Conservation (phyloP, 2,329 filamentous ascomycete species). For the Orbilia blumenaviensis region DNA sequence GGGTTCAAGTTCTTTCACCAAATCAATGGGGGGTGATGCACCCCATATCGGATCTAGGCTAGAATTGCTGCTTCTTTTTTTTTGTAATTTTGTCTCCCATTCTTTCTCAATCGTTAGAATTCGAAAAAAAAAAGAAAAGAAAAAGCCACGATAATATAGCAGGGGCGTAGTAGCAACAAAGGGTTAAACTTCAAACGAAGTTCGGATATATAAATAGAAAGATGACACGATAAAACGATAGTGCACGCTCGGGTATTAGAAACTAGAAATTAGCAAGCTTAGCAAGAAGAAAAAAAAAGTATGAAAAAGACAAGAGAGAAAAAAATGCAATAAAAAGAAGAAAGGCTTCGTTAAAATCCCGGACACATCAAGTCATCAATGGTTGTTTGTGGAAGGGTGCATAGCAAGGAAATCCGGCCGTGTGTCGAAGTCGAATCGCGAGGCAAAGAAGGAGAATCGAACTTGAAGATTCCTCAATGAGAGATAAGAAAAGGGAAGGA, state of each 20-base stretch:
- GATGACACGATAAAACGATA: conserved; percentile 18
- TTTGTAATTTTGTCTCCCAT: conserved; percentile 35
- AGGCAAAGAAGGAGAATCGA: conserved; percentile 9
- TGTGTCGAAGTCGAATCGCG: conserved; percentile 33
- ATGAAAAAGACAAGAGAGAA: conserved; percentile 3
- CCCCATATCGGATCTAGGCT: conserved; percentile 35
- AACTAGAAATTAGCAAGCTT: conserved; percentile 42
- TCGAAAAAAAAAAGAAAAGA: conserved; percentile 10
- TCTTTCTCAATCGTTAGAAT: conserved; percentile 18
- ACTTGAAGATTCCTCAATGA: conserved; percentile 6
- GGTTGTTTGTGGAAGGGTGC: conserved; percentile 25
- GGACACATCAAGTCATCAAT: conserved; percentile 53
- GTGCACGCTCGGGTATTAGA: conserved; percentile 53
- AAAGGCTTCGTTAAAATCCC: conserved; percentile 42
- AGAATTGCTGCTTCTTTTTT: conserved; percentile 33
- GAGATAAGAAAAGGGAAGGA: conserved; percentile 3
- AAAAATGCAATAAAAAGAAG: background rate
- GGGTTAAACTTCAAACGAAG: background rate
- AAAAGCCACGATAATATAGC: conserved; percentile 19
- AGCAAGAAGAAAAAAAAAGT: conserved; percentile 8
- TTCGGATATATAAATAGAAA: conserved; percentile 37
- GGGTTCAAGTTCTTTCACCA: conserved; percentile 24
- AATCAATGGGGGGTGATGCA: conserved; percentile 13
- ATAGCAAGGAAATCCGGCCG: conserved; percentile 37
- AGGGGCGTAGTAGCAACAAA: conserved; percentile 37